Conservation (phyloP, 2,329 filamentous ascomycete species). For the Ceratocystis papillata region DNA sequence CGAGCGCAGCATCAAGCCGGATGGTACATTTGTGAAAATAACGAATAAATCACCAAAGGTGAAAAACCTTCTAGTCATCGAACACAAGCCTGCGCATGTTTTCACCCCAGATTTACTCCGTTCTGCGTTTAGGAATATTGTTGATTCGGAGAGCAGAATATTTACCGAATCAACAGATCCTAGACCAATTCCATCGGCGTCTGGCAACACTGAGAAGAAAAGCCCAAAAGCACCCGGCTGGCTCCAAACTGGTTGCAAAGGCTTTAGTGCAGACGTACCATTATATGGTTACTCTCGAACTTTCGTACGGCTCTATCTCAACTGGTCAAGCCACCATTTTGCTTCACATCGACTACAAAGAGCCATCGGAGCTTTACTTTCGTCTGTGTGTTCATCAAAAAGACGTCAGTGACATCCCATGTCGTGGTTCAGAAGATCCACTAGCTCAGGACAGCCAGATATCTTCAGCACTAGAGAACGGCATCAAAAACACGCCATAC, state of each 20-base stretch:
- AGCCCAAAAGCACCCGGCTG: background rate
- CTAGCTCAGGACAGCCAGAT: background rate
- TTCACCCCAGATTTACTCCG: background rate
- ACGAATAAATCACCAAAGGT: no score
- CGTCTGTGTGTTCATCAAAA: background rate
- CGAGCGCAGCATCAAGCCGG: no score
- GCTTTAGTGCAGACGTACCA: no score
- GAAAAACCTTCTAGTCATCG: no score
- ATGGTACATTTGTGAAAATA: no score
- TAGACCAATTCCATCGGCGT: no score
- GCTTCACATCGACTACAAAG: background rate
- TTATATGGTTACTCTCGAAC: background rate
- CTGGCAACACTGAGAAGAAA: no score
- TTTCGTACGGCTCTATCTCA: background rate
- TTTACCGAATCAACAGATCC: background rate
- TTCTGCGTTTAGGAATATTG: background rate
- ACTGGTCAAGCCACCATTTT: background rate
- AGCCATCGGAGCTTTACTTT: background rate
- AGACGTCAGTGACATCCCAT: background rate
- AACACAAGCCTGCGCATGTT: background rate
- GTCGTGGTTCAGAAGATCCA: no score
- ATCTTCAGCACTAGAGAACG: background rate
- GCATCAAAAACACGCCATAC: background rate
- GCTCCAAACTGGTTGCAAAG: background rate
- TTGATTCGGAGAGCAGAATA: background rate